phyloP scores from a whole-genome alignment of 176 grass and related monocot species.

The Elymus sibiricus region DNA sequence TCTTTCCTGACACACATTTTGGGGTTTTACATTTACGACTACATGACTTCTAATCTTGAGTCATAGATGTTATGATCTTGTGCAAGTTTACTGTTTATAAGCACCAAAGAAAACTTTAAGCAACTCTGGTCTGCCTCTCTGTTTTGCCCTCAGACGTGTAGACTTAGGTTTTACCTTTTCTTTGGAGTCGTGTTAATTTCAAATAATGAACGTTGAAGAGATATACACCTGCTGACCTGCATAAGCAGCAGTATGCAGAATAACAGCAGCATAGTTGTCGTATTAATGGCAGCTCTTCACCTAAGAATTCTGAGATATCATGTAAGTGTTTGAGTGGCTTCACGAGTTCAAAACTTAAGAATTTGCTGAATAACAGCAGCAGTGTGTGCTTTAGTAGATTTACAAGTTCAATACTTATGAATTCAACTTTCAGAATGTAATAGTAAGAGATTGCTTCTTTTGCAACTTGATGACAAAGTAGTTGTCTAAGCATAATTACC shows the following conservation, averaged over 20 bases:
- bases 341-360: neutral
- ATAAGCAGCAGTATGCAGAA: neutral
- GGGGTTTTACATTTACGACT: neutral
- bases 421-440: neutral
- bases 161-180: neutral
- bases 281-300: neutral
- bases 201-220: neutral
- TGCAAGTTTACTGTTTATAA: neutral
- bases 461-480: neutral
- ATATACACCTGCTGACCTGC: neutral
- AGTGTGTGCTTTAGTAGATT: neutral
- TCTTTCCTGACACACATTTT: neutral
- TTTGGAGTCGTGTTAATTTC: neutral
- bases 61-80: neutral
- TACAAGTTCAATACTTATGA: neutral
- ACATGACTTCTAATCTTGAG: no score
- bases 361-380: neutral
- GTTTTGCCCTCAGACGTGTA: neutral
- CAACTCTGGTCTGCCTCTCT: neutral
- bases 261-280: neutral
- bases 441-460: neutral
- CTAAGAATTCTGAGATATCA: neutral
- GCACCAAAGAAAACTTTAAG: neutral
- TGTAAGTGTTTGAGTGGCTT: neutral
- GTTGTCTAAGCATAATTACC: constrained; percentile 15